These are phyloP conservation scores for Athelia psychrophila DNA, from an alignment of 1,284 basidiomycete species.

Conservation along the genomic window DNA sequence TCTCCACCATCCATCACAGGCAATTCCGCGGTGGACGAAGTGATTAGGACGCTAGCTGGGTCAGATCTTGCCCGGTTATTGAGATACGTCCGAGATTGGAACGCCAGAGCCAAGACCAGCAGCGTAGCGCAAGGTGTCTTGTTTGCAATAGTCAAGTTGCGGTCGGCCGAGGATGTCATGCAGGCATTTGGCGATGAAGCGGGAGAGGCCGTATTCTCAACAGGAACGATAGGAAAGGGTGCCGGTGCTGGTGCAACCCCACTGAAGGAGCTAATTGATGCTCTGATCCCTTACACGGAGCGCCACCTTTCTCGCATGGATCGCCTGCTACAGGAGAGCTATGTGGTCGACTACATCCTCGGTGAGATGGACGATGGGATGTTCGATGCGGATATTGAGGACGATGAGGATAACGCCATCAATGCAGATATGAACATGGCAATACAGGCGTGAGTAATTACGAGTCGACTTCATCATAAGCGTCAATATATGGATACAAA, in stretches of 20 bases:
- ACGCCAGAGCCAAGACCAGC: constrained; percentile 85
- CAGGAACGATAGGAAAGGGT: constrained; percentile 13
- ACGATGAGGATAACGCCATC: constrained; percentile 39
- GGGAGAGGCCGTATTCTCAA: constrained; percentile 31
- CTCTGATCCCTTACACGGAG: constrained; percentile 91
- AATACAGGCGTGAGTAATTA: background rate
- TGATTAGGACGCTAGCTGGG: constrained; percentile 70
- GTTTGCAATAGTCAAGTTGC: constrained; percentile 78
- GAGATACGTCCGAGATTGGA: constrained; percentile 89
- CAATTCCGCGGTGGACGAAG: constrained; percentile 71
- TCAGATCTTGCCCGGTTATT: constrained; percentile 82
- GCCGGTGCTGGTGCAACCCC: constrained; percentile 35
- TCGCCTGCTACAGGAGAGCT: constrained; percentile 88
- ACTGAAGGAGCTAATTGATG: constrained; percentile 79
- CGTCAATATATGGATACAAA: constrained; percentile 1
- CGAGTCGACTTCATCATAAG: background rate
- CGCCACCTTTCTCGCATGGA: constrained; percentile 87
- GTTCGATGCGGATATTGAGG: constrained; percentile 41
- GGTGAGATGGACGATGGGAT: constrained; percentile 89
- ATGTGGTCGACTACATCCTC: constrained; percentile 89
- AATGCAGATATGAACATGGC: constrained; percentile 21
- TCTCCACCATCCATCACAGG: constrained; percentile 53
- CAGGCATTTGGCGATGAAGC: constrained; percentile 58
- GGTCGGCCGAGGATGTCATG: constrained; percentile 70
- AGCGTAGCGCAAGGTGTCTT: constrained; percentile 86